These are phyloP conservation scores for Babesia bovis DNA, from an alignment of 169 alveolate genomes.

Conservation along the genomic window DNA sequence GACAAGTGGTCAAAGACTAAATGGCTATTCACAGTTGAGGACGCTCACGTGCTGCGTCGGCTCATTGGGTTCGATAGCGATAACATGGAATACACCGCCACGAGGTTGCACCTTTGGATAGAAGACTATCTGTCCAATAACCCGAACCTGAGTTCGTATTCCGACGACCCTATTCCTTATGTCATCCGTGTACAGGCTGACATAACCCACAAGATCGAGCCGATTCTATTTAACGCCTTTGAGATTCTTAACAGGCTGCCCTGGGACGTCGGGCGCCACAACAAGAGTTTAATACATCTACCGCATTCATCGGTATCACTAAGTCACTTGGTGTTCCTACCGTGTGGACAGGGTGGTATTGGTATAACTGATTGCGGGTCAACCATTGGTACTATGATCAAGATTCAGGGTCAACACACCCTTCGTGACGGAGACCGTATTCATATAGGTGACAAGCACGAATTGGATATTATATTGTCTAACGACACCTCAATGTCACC, in stretches of 20 bases:
- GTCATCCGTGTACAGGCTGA: constrained; percentile 70
- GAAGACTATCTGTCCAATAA: constrained; percentile 68
- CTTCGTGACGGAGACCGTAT: constrained; percentile 78
- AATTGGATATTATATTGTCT: constrained; percentile 71
- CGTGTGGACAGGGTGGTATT: constrained; percentile 51
- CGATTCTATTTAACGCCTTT: constrained; percentile 67
- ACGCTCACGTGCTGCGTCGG: constrained; percentile 63
- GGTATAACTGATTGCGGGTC: constrained; percentile 86
- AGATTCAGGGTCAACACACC: constrained; percentile 70
- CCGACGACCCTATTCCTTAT: constrained; percentile 67
- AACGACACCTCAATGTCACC: constrained; percentile 63
- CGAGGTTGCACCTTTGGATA: constrained; percentile 76
- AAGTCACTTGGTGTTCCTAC: constrained; percentile 81
- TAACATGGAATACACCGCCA: constrained; percentile 40
- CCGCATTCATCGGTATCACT: constrained; percentile 89
- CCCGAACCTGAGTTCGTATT: constrained; percentile 68
- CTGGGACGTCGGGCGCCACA: constrained; percentile 90
- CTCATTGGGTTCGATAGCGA: constrained; percentile 66
- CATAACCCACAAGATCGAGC: constrained; percentile 76
- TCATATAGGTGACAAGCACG: constrained; percentile 83
- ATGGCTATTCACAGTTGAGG: constrained; percentile 76
- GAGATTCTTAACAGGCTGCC: constrained; percentile 79
- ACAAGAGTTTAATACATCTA: constrained; percentile 82
- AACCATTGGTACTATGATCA: constrained; percentile 89
- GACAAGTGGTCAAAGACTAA: constrained; percentile 73